Conservation (phyloP, 192 early-diverging fungal species). For the Lobosporangium transversale region DNA sequence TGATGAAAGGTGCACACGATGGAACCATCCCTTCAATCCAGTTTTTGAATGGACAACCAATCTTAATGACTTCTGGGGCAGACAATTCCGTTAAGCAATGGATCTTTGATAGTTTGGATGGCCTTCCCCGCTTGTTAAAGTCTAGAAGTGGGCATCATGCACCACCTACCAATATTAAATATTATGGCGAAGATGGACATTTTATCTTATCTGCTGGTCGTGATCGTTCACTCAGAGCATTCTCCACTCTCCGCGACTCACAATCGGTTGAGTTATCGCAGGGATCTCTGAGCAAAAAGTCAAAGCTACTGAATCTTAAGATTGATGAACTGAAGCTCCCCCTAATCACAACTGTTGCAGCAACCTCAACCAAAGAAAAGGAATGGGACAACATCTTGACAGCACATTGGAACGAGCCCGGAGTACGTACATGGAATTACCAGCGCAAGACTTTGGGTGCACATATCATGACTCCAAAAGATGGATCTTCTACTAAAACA, state of each 20-base stretch:
- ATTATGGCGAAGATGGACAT: conserved; percentile 76
- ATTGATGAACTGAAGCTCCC: conserved; percentile 79
- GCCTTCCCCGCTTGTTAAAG: conserved; percentile 82
- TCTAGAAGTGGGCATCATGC: conserved; percentile 87
- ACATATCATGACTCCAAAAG: conserved; percentile 69
- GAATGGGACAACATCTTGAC: conserved; percentile 96
- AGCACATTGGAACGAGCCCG: conserved; percentile 79
- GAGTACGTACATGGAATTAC: conserved; percentile 85
- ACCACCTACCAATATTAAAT: conserved; percentile 74
- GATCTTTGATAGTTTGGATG: conserved; percentile 92
- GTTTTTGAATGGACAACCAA: conserved; percentile 85
- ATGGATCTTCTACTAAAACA: conserved; percentile 67
- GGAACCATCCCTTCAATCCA: conserved; percentile 77
- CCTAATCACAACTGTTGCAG: conserved; percentile 77
- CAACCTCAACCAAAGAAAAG: conserved; percentile 67
- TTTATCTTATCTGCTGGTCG: conserved; percentile 82
- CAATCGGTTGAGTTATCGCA: conserved; percentile 91
- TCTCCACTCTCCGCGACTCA: conserved; percentile 87
- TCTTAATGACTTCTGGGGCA: conserved; percentile 85
- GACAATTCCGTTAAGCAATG: conserved; percentile 98
- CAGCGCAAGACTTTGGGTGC: conserved; percentile 81
- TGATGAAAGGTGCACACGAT: conserved; percentile 89
- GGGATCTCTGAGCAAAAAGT: conserved; percentile 73
- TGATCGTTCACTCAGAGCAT: conserved; percentile 85
- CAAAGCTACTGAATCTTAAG: conserved; percentile 66